Conservation (phyloP, 768 basidiomycete genomes). For the Kwoniella europaea region DNA sequence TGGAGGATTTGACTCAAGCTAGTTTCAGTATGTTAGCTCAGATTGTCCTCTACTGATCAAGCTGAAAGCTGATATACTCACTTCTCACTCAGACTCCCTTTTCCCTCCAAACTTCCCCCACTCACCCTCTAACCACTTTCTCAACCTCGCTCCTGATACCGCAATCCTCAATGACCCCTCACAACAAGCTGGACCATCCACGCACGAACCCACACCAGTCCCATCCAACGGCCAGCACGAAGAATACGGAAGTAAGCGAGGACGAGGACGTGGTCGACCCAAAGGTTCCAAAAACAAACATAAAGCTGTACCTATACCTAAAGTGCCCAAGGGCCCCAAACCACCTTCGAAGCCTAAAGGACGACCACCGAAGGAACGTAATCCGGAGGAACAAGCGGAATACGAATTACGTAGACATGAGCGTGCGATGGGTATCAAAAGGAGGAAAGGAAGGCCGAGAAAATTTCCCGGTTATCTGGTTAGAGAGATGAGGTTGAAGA, state of each 20-base stretch:
- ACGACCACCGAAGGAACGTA: slow-evolving; percentile 45
- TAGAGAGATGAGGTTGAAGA: slow-evolving; percentile 51
- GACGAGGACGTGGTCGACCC: slow-evolving; percentile 71
- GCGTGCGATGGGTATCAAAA: slow-evolving; percentile 35
- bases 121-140: slow-evolving; percentile 12
- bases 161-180: neutral
- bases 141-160: slow-evolving; percentile 15
- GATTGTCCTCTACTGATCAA: neutral
- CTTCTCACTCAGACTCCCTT: slow-evolving; percentile 20
- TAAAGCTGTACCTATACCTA: slow-evolving; percentile 11
- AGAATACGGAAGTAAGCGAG: slow-evolving; percentile 59
- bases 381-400: slow-evolving; percentile 42
- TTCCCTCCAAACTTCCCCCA: slow-evolving; percentile 27
- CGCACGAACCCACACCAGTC: neutral
- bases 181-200: slow-evolving; percentile 10
- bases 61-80: neutral
- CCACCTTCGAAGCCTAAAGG: slow-evolving; percentile 35
- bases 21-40: slow-evolving; percentile 26
- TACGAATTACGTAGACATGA: slow-evolving; percentile 33
- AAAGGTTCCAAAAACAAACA: slow-evolving; percentile 72
- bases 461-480: slow-evolving; percentile 52
- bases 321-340: slow-evolving; percentile 9
- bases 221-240: slow-evolving; percentile 11
- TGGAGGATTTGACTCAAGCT: slow-evolving; percentile 38
- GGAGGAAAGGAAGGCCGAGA: slow-evolving; percentile 43